Conservation (phyloP, 805 yeast genomes). For the Pichia scutulata region DNA sequence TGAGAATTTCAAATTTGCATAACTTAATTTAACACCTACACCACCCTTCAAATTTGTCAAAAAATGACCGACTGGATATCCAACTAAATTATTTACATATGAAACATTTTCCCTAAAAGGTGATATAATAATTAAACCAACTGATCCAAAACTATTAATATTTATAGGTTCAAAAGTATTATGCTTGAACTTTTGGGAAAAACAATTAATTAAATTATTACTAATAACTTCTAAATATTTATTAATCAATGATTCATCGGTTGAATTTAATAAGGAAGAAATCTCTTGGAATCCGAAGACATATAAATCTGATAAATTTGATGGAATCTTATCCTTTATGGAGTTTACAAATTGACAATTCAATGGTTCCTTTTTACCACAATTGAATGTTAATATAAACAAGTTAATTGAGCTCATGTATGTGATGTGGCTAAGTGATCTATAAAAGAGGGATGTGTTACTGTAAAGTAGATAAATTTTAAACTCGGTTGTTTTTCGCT, state of each 20-base stretch:
- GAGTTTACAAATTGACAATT: slow-evolving; percentile 27
- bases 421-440: neutral
- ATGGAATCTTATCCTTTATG: slow-evolving; percentile 14
- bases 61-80: slow-evolving; percentile 47
- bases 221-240: slow-evolving; percentile 31
- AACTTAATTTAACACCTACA: slow-evolving; percentile 47
- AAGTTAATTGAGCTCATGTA: neutral
- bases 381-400: slow-evolving; percentile 42
- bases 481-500: too few relatives aligned
- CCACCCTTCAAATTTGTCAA: slow-evolving; percentile 71
- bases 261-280: slow-evolving; percentile 47
- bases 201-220: slow-evolving; percentile 27
- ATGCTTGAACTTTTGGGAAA: slow-evolving; percentile 29
- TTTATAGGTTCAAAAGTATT: slow-evolving; percentile 36
- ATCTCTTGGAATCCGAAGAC: slow-evolving; percentile 66
- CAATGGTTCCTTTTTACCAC: slow-evolving; percentile 40
- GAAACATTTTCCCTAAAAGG: slow-evolving; percentile 27
- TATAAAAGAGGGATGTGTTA: neutral
- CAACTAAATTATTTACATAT: slow-evolving; percentile 18
- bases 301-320: slow-evolving; percentile 34
- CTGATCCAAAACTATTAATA: slow-evolving; percentile 45
- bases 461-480: too few relatives aligned
- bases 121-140: slow-evolving; percentile 45
- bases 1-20: slow-evolving; percentile 36
- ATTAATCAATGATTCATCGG: slow-evolving; percentile 33